Evolutionary conservation across 1,284 basidiomycete genomes (phyloP), one percentile per base, ranked within the genome.

Genomic region (Ganoderma sinense): DNA sequence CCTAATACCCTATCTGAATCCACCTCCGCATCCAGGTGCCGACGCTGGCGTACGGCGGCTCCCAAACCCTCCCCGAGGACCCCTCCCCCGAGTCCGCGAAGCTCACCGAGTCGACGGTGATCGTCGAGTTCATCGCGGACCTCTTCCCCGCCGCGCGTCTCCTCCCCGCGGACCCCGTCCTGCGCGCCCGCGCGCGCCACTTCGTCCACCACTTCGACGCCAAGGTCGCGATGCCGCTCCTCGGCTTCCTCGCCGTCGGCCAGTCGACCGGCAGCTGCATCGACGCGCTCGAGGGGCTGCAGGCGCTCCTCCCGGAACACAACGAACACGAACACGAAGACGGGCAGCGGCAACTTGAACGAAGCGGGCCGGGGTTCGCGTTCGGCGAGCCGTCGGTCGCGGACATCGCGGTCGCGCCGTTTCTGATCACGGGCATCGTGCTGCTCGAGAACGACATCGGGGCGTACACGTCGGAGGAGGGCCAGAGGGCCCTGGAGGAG

Each of bases 1-100:
- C 13, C 16, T 1, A 41, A 18, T 51, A n/a, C n/a, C n/a, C n/a
- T n/a, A n/a, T n/a, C n/a, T n/a, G n/a, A 13, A 23, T 10, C 2
- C 4, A 26, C n/a, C 48, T n/a, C n/a, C n/a, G n/a, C n/a, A n/a
- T n/a, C n/a, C n/a, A 74, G 73, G 83, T 89, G n/a, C 89, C 88
- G 7, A 85, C 85, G 0, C 77, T 90, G 51, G 81, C 87, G 0
- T 90, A 88, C 67, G 89, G 89, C 58, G 89, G 88, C 0, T 86
- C 89, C 2, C 75, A 81, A n/a, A 82, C 82, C 3, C 75, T 83
- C 13, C 62, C 62, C 8, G 86, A 87, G 56, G 75, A 85, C 26
- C 65, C 65, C 41, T 60, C 65, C 11, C 56, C 43, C 2, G 58
- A 61, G 4, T 33, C 58, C 4, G 31, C 29, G 29, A 61, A 60